A percentile compares a stretch with the other conserved stretches of the same genome.
These are phyloP conservation scores for Aspergillus brasiliensis DNA, from an alignment of 2,329 filamentous ascomycete species.

Conservation along the genomic window DNA sequence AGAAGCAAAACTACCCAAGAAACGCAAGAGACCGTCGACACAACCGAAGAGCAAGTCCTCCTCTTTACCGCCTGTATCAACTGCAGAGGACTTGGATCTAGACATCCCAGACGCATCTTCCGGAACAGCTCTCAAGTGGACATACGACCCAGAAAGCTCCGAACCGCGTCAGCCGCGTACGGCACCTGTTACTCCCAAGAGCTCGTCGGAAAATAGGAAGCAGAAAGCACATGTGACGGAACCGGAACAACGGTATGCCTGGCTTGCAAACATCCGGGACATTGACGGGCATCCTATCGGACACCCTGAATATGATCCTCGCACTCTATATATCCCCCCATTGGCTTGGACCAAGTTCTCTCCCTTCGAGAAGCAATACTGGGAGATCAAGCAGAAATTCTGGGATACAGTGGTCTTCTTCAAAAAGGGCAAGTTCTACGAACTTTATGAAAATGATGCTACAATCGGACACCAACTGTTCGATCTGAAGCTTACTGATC, in stretches of 20 bases:
- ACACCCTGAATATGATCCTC: constrained; percentile 86
- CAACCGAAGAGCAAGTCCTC: constrained; percentile 41
- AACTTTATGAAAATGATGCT: constrained; percentile 96
- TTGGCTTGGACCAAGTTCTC: constrained; percentile 80
- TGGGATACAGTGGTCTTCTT: constrained; percentile 99
- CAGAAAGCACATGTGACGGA: constrained; percentile 77
- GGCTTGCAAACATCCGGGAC: constrained; percentile 84
- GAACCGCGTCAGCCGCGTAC: constrained; percentile 54
- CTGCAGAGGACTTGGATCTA: constrained; percentile 58
- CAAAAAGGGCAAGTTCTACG: constrained; percentile 99
- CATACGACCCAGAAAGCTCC: constrained; percentile 64
- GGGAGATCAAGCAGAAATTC: constrained; percentile 98
- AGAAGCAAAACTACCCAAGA: constrained; percentile 62
- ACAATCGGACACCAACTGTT: constrained; percentile 96
- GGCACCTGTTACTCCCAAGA: constrained; percentile 38
- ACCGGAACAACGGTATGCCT: constrained; percentile 82
- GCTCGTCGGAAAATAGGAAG: constrained; percentile 44
- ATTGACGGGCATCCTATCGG: constrained; percentile 76
- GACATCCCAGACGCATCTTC: constrained; percentile 56
- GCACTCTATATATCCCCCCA: constrained; percentile 87
- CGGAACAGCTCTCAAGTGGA: constrained; percentile 84
- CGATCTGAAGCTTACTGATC: constrained; percentile 94
- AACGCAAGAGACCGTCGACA: constrained; percentile 67
- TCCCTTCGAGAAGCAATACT: constrained; percentile 96
- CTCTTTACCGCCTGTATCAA: constrained; percentile 50